phyloP scores from a whole-genome alignment of 2,329 filamentous ascomycete species.

The Aspergillus brunneoviolaceus region DNA sequence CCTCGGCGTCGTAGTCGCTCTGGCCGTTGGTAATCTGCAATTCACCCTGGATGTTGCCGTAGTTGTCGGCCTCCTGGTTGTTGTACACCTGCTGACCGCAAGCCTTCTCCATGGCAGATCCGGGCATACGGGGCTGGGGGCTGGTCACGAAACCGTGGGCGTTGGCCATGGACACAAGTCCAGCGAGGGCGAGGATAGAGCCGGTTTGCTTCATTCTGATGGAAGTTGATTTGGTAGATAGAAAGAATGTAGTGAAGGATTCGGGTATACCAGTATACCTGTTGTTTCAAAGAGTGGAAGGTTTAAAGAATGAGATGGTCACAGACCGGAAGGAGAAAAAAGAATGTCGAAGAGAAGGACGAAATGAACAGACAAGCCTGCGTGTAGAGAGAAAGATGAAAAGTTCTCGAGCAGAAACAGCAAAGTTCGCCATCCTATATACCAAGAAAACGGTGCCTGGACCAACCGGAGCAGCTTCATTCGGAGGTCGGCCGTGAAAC shows the following conservation, averaged over 20 bases:
- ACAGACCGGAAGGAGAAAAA: slow-evolving; percentile 21
- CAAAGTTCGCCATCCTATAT: slow-evolving; percentile 19
- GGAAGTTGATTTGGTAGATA: not conserved
- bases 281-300: slow-evolving; percentile 8
- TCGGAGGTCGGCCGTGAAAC: slow-evolving; percentile 15
- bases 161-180: slow-evolving; percentile 48
- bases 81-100: slow-evolving; percentile 57
- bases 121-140: slow-evolving; percentile 52
- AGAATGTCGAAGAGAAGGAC: slow-evolving; percentile 19
- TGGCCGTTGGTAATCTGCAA: slow-evolving; percentile 51
- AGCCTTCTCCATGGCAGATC: slow-evolving; percentile 51
- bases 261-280: slow-evolving; percentile 28
- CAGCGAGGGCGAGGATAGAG: slow-evolving; percentile 44
- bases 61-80: slow-evolving; percentile 55
- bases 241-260: slow-evolving; percentile 12
- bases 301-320: slow-evolving; percentile 22
- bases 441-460: not conserved
- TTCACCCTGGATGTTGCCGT: slow-evolving; percentile 58
- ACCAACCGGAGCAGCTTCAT: not conserved
- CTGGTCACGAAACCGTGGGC: slow-evolving; percentile 55
- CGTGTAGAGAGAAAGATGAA: slow-evolving; percentile 14
- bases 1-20: slow-evolving; percentile 48
- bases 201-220: slow-evolving; percentile 46
- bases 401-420: not conserved
- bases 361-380: slow-evolving; percentile 17